Evolutionary conservation across 306 rosid genomes (phyloP).

Genomic region (Casuarina cunninghamiana): DNA sequence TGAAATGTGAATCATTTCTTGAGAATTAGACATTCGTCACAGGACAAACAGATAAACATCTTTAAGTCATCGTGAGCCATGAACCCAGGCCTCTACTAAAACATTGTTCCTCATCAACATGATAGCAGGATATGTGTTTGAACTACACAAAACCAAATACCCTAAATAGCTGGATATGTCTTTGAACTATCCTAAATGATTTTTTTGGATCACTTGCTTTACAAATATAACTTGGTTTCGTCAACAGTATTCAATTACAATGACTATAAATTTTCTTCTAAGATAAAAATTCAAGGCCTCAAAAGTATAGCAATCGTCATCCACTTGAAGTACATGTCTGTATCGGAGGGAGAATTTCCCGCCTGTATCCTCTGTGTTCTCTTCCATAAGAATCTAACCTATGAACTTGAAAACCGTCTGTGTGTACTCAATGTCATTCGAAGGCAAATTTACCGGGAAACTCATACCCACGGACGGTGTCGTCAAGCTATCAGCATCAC

Average conservation of each 20-base stretch:
- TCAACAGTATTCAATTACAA: slow-evolving; percentile 4
- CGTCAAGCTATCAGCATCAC: too few species aligned
- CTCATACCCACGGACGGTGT: too few species aligned
- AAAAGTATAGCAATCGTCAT: neutral
- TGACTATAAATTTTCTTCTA: neutral
- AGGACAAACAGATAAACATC: neutral
- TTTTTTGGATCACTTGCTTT: neutral
- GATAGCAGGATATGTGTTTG: neutral
- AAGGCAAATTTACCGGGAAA: too few species aligned
- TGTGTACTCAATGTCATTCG: too few species aligned
- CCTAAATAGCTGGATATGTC: neutral
- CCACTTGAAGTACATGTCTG: neutral
- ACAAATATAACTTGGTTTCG: neutral
- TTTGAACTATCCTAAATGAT: neutral
- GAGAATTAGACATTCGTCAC: neutral
- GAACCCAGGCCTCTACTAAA: neutral
- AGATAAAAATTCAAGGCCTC: neutral
- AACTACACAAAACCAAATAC: neutral
- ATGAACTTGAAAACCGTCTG: too few species aligned
- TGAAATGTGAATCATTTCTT: neutral
- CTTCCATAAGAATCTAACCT: too few species aligned
- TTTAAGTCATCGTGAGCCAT: neutral
- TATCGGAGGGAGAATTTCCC: neutral
- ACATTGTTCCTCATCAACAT: neutral
- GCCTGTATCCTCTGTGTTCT: too few species aligned